Percentiles rank a stretch among this genome's conserved stretches.
These are phyloP conservation scores for Aphanomyces invadans DNA, from an alignment of 352 stramenopile genomes.

Conservation along the genomic window DNA sequence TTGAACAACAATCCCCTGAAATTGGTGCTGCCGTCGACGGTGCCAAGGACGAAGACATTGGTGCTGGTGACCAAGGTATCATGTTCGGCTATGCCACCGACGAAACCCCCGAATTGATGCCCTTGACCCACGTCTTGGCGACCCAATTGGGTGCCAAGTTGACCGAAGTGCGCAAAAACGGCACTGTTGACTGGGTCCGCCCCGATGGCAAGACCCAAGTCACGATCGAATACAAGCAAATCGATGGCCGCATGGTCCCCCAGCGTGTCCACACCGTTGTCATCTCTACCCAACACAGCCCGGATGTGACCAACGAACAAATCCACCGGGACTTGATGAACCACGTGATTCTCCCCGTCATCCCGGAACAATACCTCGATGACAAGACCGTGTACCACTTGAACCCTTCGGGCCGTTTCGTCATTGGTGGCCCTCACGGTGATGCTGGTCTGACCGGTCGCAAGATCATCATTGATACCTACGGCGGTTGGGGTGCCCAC, in stretches of 20 bases:
- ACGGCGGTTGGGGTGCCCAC: constrained; percentile 98
- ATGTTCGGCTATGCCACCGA: constrained; percentile 81
- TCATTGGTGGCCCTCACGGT: constrained; percentile 98
- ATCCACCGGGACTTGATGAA: constrained; percentile 98
- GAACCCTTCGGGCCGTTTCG: constrained; percentile 98
- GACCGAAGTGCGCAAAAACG: constrained; percentile 98
- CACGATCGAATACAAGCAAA: constrained; percentile 96
- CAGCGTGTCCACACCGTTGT: constrained; percentile 98
- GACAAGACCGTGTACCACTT: constrained; percentile 99
- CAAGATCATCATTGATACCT: constrained; percentile 99
- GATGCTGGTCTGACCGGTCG: constrained; percentile 97
- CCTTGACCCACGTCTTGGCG: constrained; percentile 95
- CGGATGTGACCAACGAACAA: constrained; percentile 98
- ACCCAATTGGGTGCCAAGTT: constrained; percentile 94
- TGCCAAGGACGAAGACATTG: constrained; percentile 95
- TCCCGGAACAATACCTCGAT: constrained; percentile 98
- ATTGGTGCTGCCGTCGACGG: constrained; percentile 98
- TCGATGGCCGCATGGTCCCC: constrained; percentile 92
- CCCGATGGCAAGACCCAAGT: constrained; percentile 99
- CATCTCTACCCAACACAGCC: constrained; percentile 99
- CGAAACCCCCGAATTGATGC: constrained; percentile 89
- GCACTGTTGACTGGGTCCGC: constrained; percentile 96
- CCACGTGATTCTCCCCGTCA: constrained; percentile 97
- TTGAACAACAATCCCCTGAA: constrained; percentile 99
- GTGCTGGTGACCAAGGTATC: constrained; percentile 96